Base-by-base conservation (phyloP, 208 protist species). In the Lotmaria passim region DNA sequence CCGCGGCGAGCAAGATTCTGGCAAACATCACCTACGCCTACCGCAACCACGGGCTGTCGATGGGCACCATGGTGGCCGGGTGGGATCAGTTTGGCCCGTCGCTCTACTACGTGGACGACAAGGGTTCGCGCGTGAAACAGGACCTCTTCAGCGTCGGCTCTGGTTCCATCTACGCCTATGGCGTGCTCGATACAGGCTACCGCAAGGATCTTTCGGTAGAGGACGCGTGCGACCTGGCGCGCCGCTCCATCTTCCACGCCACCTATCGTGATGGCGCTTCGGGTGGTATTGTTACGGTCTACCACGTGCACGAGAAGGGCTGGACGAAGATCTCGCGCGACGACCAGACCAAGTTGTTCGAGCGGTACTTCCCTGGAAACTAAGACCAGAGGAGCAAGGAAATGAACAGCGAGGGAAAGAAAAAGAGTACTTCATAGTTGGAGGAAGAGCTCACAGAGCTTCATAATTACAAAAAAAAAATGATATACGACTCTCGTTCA, bases 131-230 rank as follows among this genome's bases (percentile, higher is more conserved):
- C 33, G 79, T 99, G 33, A 97, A 98, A 71, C 97, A 98, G 47
- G 78, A 99, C 64, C 48, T 98, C 28, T 99, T 99, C 85, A 98
- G 96, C 48, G 98, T 99, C 21, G 99, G 99, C 50, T 99, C 97
- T 21, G 99, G 99, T 41, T 99, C 98, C 47, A 99, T 99, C 34
- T 99, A 99, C 81, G 99, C 99, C 11, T 99, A 99, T 81, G 98
- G 98, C 90, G 91, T 98, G 38, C 89, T 99, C 26, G 99, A 99
- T 86, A 75, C 85, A 12, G 97, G 96, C 44, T 99, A 99, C 85
- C 66, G 85, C 53, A 91, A 86, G 62, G 90, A 99, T 58, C 78
- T 99, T n/a, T 86, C 76, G 12, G 91, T 96, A 12, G 98, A 99
- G 79, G 97, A 99, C 47, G 99, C 99, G 12, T 91, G 91, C 72